These are phyloP conservation scores for Dioscorea dumetorum DNA, from an alignment of 106 monocot genomes.

Conservation along the genomic window DNA sequence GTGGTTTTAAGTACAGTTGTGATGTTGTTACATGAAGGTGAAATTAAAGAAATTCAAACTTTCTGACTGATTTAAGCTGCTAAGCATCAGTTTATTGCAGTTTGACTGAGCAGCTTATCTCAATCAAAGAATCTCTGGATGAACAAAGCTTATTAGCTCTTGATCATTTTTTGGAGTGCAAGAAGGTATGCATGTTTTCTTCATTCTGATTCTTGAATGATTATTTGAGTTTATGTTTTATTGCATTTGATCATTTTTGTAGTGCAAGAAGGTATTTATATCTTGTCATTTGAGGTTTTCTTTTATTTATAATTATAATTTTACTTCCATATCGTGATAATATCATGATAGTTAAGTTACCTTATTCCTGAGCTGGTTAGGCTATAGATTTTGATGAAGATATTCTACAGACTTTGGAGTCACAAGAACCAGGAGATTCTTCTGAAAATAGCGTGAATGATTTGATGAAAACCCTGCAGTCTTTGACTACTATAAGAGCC, in stretches of 20 bases:
- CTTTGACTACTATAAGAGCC: slow-evolving; percentile 56
- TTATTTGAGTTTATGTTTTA: not conserved
- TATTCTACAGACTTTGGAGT: slow-evolving; percentile 57
- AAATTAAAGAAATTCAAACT: not conserved
- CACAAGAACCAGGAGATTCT: slow-evolving; percentile 23
- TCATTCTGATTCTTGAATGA: not conserved
- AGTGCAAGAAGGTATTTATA: too few species aligned
- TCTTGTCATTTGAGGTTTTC: too few species aligned
- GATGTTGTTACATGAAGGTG: too few species aligned
- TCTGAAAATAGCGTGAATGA: slow-evolving; percentile 16
- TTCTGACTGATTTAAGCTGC: slow-evolving; percentile 1
- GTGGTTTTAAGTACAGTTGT: too few species aligned
- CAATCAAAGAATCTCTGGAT: slow-evolving; percentile 82
- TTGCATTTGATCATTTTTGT: too few species aligned
- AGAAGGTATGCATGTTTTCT: slow-evolving; percentile 49
- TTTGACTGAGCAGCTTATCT: slow-evolving; percentile 74
- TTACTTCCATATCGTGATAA: too few species aligned
- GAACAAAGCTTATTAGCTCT: slow-evolving; percentile 40
- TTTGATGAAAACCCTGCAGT: slow-evolving; percentile 43
- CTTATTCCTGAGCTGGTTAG: too few species aligned
- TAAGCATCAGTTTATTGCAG: slow-evolving; percentile 32
- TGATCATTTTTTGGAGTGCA: slow-evolving; percentile 51
- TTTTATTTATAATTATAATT: too few species aligned
- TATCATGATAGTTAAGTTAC: too few species aligned
- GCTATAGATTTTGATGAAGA: too few species aligned